Evolutionary conservation across 2,329 filamentous ascomycete genomes (phyloP), one percentile per base, ranked within the genome.

Genomic region (Diatrype stigma): DNA sequence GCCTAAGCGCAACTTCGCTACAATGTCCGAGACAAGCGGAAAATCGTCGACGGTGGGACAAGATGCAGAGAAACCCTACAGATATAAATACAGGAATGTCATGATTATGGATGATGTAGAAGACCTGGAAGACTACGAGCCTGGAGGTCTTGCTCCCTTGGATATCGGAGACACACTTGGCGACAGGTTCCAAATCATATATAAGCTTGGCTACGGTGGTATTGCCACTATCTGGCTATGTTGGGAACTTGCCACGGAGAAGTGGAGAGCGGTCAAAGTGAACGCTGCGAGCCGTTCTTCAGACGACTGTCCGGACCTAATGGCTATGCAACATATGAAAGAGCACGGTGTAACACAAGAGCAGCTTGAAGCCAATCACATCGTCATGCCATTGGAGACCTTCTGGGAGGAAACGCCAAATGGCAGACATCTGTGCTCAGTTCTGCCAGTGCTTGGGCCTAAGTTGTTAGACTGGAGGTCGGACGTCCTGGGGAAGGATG

Each of bases 371-470:
- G 6, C 34, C 11, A 38, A 35, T 21, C 34, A 47, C 17, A 40
- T 47, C 19, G 2, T 28, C 16, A 35, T 47, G 21, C 45, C 45
- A 23, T 23, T 38, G 3, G 45, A 47, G 32, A 22, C 34, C 16
- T 47, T 47, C 21, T 47, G 45, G 45, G 14, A 30, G 6, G 45
- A 30, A 2, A 23, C 19, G 14, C 34, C 45, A 14, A 47, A 47
- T 19, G 45, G 45, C 12, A 22, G 45, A 17, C 45, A 47, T 47
- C 23, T 47, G 19, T 47, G 45, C 6, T 28, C 34, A 4, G 45
- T 47, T 14, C 34, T 47, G 12, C 45, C 45, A 22, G 17, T 47
- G 4, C 45, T 47, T n/a, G 45, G 45, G 14, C 34, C 45, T 14
- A 35, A 26, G 5, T 32, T 47, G 19, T 23, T 17, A 7, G 32